Base-by-base conservation (phyloP, 768 basidiomycete genomes). In the Lactarius psammicola region DNA sequence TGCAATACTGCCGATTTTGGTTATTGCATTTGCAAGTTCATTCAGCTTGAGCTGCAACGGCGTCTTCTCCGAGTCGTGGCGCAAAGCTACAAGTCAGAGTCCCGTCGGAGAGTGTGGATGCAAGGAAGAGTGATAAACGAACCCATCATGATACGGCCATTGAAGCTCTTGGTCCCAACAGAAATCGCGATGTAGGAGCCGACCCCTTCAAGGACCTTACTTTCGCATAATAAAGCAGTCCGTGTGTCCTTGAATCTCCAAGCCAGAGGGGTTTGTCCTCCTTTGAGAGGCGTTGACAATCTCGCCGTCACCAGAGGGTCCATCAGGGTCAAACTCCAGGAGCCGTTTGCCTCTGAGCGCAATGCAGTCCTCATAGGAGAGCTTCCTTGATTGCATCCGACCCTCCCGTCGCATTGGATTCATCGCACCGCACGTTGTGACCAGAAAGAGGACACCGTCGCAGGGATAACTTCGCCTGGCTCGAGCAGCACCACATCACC, bases 41-140 rank as follows among this genome's bases (percentile, higher is more conserved):
- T 99, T 99, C 70, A 99, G 80, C 76, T 99, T 98, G 75, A 91
- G 76, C 74, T 98, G 97, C 11, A 98, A 82, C 0, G 97, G 97
- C 0, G 97, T 99, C 67, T 89, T 85, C 74, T 95, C 94, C 2
- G 89, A 74, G 65, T 95, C 94, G 5, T 88, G 88, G 61, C 90
- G 89, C 56, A 98, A 85, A 57, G 93, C 95, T 95, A 65, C 49
- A 28, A 46, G 23, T n/a, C 4, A 44, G 67, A 59, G 70, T 67
- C 31, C 33, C n/a, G 49, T 31, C 8, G 15, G 57, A 11, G 8
- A 33, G 30, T 1, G 1, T 42, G 46, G 49, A 61, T 44, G 56
- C 60, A 60, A 53, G 46, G 55, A 18, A 18, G 28, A 30, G 62
- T 51, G 67, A 28, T 53, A 6, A 20, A 78, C 88, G n/a, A n/a